phyloP scores from a whole-genome alignment of 192 early-diverging fungal species.

The Coemansia sp. region DNA sequence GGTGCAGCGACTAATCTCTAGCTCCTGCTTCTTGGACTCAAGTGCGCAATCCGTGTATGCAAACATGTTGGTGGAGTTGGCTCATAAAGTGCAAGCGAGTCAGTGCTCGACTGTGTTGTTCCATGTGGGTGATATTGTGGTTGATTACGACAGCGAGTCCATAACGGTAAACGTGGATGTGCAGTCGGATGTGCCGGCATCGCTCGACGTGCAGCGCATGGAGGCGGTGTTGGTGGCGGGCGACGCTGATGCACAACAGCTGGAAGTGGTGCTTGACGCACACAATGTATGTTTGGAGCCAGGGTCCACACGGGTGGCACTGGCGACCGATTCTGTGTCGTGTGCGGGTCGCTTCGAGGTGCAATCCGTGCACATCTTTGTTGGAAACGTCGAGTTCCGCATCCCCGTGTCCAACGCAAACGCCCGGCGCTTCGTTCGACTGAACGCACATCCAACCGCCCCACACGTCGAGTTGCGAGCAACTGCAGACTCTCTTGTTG shows the following conservation, averaged over 20 bases:
- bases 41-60: conserved; percentile 9
- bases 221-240: conserved; percentile 18
- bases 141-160: neutral
- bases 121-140: conserved; percentile 1
- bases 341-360: conserved; percentile 34
- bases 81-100: neutral
- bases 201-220: conserved; percentile 9
- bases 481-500: conserved; percentile 9
- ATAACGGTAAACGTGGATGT: conserved; percentile 10
- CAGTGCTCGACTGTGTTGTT: conserved; percentile 13
- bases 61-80: conserved; percentile 21
- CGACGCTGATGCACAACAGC: conserved; percentile 11
- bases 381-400: conserved; percentile 17
- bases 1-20: conserved; percentile 22
- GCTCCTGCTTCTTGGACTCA: conserved; percentile 12
- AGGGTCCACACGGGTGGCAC: conserved; percentile 6
- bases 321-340: conserved; percentile 29
- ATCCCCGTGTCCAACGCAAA: conserved; percentile 20
- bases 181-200: conserved; percentile 6
- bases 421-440: conserved; percentile 14
- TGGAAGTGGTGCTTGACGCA: conserved; percentile 23
- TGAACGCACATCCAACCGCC: conserved; percentile 18
- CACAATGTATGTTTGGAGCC: conserved; percentile 4
- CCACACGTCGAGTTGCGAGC: neutral
- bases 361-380: conserved; percentile 10